Evolutionary conservation across 2,329 filamentous ascomycete species (phyloP), one percentile per base, ranked within the genome.

Genomic region (Cordyceps militaris): DNA sequence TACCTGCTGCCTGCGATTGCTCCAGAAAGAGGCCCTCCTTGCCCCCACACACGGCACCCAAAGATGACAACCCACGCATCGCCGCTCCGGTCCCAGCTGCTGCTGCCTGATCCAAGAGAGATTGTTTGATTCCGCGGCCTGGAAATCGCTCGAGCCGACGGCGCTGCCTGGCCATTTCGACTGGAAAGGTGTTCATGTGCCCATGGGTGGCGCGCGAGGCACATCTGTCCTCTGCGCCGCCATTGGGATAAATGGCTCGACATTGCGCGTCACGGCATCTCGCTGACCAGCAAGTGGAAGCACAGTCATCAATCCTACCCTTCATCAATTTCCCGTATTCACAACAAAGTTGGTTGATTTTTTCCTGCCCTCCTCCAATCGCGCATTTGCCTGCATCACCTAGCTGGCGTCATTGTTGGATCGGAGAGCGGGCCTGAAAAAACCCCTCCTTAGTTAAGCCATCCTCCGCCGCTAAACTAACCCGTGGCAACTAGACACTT

Each of bases 401-500:
- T 19, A 47, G 56, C 50, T 36, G 49, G 51, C 56, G 56, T 58
- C 56, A 58, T 54, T 58, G 50, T 50, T 53, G 42, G 43, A 58
- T 58, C 56, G 56, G 49, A 58, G 49, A 53, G 56, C 56, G 56
- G 56, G 56, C 56, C 56, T 48, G 40, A 43, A 58, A 57, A 58
- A 58, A 58, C 56, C 56, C 56, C 56, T 58, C 56, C 56, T 58
- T 58, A 54, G 56, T 58, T 49, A 54, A 58, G 34, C 56, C 56
- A 50, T 50, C 47, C 43, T 40, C 40, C 32, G 60, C 58, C 58
- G 61, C 61, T 62, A 62, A 64, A 64, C 67, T 68, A 63, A 68
- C 65, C 62, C 65, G 63, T 66, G 61, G 61, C 65, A 62, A 66
- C 61, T 63, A 67, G 66, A 68, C 65, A 63, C 60, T 60, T 62